These are phyloP conservation scores for Wickerhamiella galacta DNA, from an alignment of 805 yeast species.

Conservation along the genomic window DNA sequence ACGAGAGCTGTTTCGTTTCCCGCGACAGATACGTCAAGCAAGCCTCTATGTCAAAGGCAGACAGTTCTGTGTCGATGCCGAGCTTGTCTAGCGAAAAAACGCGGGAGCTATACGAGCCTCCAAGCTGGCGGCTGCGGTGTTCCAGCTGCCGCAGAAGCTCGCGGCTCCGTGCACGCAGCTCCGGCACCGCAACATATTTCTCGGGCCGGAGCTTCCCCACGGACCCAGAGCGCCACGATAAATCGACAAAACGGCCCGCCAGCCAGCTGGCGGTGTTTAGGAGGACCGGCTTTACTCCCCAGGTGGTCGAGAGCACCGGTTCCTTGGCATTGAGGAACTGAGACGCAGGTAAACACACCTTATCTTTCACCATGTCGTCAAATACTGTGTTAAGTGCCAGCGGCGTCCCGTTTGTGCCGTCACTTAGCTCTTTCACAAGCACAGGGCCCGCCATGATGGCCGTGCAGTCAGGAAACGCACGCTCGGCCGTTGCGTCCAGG, in stretches of 20 bases:
- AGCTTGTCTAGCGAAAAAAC: background rate
- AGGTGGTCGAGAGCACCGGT: constrained; percentile 5
- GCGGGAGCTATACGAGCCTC: constrained; percentile 2
- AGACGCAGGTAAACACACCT: constrained; percentile 15
- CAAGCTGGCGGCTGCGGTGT: constrained; percentile 4
- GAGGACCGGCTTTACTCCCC: background rate
- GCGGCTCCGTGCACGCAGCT: constrained; percentile 10
- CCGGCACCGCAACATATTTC: constrained; percentile 14
- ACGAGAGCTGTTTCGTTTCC: constrained; percentile 10
- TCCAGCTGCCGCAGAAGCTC: constrained; percentile 5
- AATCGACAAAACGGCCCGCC: constrained; percentile 8
- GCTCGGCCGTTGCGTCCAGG: constrained; percentile 14
- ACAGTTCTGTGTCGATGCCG: constrained; percentile 1
- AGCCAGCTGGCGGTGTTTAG: constrained; percentile 4
- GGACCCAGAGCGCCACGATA: constrained; percentile 13
- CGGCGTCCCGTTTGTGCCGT: constrained; percentile 19
- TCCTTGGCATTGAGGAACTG: constrained; percentile 6
- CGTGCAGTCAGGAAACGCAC: constrained; percentile 18
- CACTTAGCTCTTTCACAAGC: constrained; percentile 13
- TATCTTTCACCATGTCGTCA: constrained; percentile 17
- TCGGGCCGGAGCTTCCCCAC: constrained; percentile 15
- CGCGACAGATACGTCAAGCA: constrained; percentile 15
- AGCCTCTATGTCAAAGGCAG: constrained; percentile 15
- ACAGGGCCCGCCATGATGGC: constrained; percentile 15
- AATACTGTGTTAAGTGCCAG: constrained; percentile 19